Conservation (phyloP, 2,329 filamentous ascomycete genomes). For the Colletotrichum higginsianum region DNA sequence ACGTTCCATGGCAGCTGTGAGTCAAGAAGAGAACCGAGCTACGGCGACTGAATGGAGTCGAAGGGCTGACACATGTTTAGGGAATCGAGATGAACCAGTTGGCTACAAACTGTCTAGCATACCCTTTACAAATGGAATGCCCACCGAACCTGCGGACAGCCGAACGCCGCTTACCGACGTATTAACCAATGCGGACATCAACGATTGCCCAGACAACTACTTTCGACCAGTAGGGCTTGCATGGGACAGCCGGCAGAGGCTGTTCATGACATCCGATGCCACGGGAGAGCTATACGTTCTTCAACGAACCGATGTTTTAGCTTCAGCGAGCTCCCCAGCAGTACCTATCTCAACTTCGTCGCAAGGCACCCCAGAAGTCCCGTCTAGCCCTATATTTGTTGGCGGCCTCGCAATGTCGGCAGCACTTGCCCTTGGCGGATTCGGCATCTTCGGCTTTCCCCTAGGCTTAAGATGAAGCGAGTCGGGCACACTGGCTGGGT, state of each 20-base stretch:
- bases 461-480: not conserved
- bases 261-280: conserved; percentile 68
- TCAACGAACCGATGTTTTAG: conserved; percentile 1
- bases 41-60: conserved; percentile 28
- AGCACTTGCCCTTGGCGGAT: not conserved
- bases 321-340: not conserved
- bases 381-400: not conserved
- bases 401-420: not conserved
- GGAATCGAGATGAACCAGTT: conserved; percentile 57
- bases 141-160: conserved; percentile 57
- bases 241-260: conserved; percentile 55
- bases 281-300: conserved; percentile 70
- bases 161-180: conserved; percentile 65
- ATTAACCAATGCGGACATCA: conserved; percentile 67
- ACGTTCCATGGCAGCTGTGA: conserved; percentile 76
- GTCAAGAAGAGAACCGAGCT: conserved; percentile 36
- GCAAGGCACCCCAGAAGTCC: not conserved
- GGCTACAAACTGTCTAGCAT: conserved; percentile 63
- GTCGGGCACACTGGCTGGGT: not conserved
- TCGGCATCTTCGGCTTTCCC: not conserved
- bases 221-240: conserved; percentile 68
- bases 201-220: conserved; percentile 62
- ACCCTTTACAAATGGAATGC: conserved; percentile 60
- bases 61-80: conserved; percentile 45
- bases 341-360: not conserved